Base-by-base conservation (phyloP, 192 early-diverging fungal species). In the Rhizophagus sp. region DNA sequence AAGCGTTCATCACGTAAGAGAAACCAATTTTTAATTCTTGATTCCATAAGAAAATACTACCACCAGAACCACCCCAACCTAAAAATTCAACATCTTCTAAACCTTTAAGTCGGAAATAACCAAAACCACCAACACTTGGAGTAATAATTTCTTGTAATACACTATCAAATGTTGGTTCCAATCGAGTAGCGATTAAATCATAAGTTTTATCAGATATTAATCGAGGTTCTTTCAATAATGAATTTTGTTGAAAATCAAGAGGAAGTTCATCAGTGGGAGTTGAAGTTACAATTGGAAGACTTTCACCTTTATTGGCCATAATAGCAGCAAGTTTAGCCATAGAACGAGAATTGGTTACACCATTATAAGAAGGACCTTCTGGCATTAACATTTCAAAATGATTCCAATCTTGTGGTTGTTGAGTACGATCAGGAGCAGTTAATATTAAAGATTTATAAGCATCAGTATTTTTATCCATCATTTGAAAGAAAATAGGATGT, bases 41-140 rank as follows among this genome's bases (percentile, higher is more conserved):
- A 76, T 92, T 90, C 83, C 87, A 93, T 17, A 83, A 75, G 33
- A 90, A 81, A 57, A 91, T 75, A 33, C 83, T 85, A 0, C 92
- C 92, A 7, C 92, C 91, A 10, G 86, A 86, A 2, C 92, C 92
- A 5, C 85, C 87, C 91, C 91, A 92, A 10, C 91, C 91, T 65
- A 86, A 81, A 34, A 86, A 82, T n/a, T 79, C 75, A 47, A 87
- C 80, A 11, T 81, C 76, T 33, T 84, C 79, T 6, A 82, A 50
- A 66, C 80, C 10, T 63, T 84, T 30, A 0, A 76, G 17, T 9
- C 17, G 27, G 22, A 64, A 71, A 12, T 78, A 47, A n/a, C 82
- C 81, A 81, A 81, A 86, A 2, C 88, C 91, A 57, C 91, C 88
- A 27, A 70, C 71, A 47, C 71, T 70, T 73, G 81, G 82, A 12